phyloP scores from a whole-genome alignment of 164 flowering plant species.

The Liriodendron chinense region DNA sequence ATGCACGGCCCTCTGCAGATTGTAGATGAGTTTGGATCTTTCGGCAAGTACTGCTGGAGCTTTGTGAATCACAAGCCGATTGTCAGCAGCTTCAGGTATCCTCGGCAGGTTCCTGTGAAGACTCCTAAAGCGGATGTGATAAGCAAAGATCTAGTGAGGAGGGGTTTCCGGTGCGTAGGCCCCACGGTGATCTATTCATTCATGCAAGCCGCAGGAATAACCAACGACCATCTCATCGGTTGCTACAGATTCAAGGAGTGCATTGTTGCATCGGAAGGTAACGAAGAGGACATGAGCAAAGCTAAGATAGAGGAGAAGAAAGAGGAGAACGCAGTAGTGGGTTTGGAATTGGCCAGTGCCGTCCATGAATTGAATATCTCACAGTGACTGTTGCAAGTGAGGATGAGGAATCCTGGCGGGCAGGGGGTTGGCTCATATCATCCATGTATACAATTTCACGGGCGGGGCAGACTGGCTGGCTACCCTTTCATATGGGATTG shows the following conservation, averaged over 20 bases:
- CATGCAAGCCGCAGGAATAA: slow-evolving; percentile 38
- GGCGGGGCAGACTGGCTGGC: neutral
- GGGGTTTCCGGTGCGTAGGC: slow-evolving; percentile 38
- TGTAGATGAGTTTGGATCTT: slow-evolving; percentile 32
- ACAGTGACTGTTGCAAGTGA: neutral
- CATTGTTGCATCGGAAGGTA: slow-evolving; percentile 5
- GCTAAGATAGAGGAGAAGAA: slow-evolving; percentile 12
- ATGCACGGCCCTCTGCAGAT: slow-evolving; percentile 18
- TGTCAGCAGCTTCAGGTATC: slow-evolving; percentile 31
- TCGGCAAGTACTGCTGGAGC: slow-evolving; percentile 35
- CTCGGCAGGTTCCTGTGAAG: slow-evolving; percentile 36
- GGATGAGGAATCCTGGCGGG: neutral
- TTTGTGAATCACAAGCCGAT: slow-evolving; percentile 33
- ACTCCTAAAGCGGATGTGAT: slow-evolving; percentile 37
- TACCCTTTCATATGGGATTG: neutral
- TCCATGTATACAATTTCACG: slow-evolving; percentile 21
- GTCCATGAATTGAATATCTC: slow-evolving; percentile 18
- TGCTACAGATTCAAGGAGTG: slow-evolving; percentile 39
- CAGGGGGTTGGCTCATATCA: slow-evolving; percentile 8
- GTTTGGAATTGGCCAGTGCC: slow-evolving; percentile 10
- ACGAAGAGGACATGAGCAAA: neutral
- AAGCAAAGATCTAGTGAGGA: slow-evolving; percentile 36
- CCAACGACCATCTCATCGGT: slow-evolving; percentile 35
- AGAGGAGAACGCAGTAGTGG: slow-evolving; percentile 11
- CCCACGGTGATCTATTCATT: slow-evolving; percentile 37